Conservation (phyloP, 1,284 basidiomycete species). For the Neolentinus lepideus region DNA sequence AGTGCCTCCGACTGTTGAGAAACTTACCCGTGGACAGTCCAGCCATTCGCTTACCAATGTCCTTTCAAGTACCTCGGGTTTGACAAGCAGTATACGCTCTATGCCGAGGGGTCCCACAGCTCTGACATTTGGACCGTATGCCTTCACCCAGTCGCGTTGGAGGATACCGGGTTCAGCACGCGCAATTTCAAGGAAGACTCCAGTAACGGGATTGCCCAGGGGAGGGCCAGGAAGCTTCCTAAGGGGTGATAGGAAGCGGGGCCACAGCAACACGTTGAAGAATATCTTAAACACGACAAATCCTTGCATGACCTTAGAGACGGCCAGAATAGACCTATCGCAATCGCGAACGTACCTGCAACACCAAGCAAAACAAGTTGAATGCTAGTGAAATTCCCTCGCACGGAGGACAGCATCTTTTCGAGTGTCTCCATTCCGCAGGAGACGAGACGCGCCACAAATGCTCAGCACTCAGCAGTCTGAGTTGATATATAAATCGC, state of each 20-base stretch:
- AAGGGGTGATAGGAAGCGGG: slow-evolving; percentile 33
- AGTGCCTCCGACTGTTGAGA: neutral
- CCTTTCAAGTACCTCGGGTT: slow-evolving; percentile 33
- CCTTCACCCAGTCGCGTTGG: slow-evolving; percentile 37
- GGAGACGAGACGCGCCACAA: too few species aligned
- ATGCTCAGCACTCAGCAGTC: neutral
- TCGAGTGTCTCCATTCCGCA: neutral
- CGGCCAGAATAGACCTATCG: neutral
- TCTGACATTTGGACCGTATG: slow-evolving; percentile 34
- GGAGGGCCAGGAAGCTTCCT: slow-evolving; percentile 37
- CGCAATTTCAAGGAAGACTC: slow-evolving; percentile 27
- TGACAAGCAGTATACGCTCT: slow-evolving; percentile 36
- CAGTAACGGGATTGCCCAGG: slow-evolving; percentile 26
- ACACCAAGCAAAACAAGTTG: neutral
- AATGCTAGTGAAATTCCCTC: neutral
- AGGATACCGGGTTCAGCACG: slow-evolving; percentile 34
- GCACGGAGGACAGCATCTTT: neutral
- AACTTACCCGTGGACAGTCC: slow-evolving; percentile 34
- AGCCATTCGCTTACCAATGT: slow-evolving; percentile 38
- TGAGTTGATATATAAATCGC: too few species aligned
- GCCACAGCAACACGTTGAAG: slow-evolving; percentile 27
- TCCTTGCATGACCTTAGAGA: neutral
- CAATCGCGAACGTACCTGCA: neutral
- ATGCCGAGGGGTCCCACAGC: slow-evolving; percentile 37
- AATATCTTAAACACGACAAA: slow-evolving; percentile 7